phyloP scores from a whole-genome alignment of 2,329 filamentous ascomycete genomes.

The Monilinia vaccinii-corymbosi region DNA sequence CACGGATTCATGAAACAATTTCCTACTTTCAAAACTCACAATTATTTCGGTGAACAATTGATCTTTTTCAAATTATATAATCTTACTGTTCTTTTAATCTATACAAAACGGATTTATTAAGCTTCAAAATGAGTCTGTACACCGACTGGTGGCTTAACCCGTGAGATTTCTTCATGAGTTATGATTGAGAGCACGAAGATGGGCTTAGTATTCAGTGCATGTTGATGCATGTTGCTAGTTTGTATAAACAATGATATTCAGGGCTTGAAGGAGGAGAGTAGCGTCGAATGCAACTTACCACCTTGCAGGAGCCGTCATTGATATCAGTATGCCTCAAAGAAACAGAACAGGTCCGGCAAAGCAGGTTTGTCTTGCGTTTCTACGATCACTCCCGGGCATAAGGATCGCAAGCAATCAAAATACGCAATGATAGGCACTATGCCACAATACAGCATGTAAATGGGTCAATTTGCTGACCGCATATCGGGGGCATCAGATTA shows the following conservation, averaged over 20 bases:
- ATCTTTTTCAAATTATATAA: too few relatives aligned
- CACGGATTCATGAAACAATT: too few relatives aligned
- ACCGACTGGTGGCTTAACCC: not conserved
- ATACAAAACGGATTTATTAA: too few relatives aligned
- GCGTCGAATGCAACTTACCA: not conserved
- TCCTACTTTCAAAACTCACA: too few relatives aligned
- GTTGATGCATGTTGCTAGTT: not conserved
- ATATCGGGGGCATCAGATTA: not conserved
- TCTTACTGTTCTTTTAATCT: too few relatives aligned
- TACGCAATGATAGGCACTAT: not conserved
- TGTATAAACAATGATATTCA: not conserved
- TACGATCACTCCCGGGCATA: not conserved
- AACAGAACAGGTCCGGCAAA: not conserved
- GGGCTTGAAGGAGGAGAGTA: not conserved
- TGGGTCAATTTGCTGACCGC: not conserved
- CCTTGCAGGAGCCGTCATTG: not conserved
- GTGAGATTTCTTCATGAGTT: not conserved
- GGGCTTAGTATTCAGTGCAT: not conserved
- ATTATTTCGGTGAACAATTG: too few relatives aligned
- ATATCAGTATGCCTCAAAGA: not conserved
- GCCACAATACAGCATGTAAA: not conserved
- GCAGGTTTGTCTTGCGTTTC: not conserved
- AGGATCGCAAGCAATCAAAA: not conserved
- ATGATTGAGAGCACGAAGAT: not conserved
- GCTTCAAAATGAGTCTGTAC: too few relatives aligned